Conservation (phyloP, 345 rosid genomes). For the Ceriops zippeliana region DNA sequence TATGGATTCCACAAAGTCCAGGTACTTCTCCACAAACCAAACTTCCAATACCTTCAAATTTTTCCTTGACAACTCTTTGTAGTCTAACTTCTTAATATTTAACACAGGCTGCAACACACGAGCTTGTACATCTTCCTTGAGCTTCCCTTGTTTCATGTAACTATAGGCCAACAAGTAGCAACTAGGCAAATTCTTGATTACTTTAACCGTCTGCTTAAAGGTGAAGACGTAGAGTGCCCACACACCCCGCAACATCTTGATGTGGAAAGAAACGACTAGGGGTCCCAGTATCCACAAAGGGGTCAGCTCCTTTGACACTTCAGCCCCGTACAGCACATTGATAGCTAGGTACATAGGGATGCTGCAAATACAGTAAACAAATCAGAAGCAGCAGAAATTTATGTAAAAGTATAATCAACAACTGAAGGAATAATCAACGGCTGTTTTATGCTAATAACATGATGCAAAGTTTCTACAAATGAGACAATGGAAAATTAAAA, state of each 20-base stretch:
- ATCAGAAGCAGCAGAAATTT: constrained; percentile 15
- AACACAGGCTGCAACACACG: constrained; percentile 50
- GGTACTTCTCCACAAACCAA: constrained; percentile 62
- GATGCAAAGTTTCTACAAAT: too few relatives aligned
- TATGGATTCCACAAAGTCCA: constrained; percentile 77
- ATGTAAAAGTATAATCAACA: not conserved
- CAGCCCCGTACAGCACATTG: constrained; percentile 56
- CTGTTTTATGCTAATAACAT: not conserved
- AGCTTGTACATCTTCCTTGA: constrained; percentile 47
- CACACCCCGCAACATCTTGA: constrained; percentile 65
- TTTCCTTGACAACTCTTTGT: constrained; percentile 50
- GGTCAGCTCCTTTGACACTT: constrained; percentile 73
- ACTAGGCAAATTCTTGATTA: constrained; percentile 52
- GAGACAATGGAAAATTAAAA: too few relatives aligned
- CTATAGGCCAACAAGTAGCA: constrained; percentile 45
- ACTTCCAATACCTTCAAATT: constrained; percentile 52
- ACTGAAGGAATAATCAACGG: not conserved
- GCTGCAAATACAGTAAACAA: constrained; percentile 40
- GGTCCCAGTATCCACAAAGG: constrained; percentile 91
- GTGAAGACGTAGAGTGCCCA: constrained; percentile 64
- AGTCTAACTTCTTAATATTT: constrained; percentile 58
- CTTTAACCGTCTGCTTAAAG: constrained; percentile 58
- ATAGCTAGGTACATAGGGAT: constrained; percentile 61
- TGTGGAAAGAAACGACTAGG: constrained; percentile 52
- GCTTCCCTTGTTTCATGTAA: constrained; percentile 58